Percentiles rank a stretch among this genome's conserved stretches.
Evolutionary conservation across 2,329 filamentous ascomycete genomes (phyloP).

Genomic region (Ceratocystis lukuohia): DNA sequence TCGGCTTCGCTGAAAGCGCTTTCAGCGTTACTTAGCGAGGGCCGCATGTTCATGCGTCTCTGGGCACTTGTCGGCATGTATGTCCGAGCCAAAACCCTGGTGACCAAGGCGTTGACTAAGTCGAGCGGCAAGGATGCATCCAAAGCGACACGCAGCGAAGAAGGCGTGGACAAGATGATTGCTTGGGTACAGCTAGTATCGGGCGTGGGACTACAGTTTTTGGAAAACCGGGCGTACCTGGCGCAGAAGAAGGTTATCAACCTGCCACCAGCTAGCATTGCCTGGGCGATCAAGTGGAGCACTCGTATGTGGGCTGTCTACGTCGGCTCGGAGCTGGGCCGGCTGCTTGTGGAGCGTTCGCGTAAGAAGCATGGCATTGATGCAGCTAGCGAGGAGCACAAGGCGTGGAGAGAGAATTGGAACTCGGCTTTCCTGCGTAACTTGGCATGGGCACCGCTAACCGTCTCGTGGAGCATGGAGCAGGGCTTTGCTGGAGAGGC

Average conservation of each 20-base stretch:
- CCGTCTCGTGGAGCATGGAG: conserved; percentile 68
- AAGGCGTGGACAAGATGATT: conserved; percentile 36
- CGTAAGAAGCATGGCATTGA: conserved; percentile 29
- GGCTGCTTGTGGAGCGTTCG: conserved; percentile 40
- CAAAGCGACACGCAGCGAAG: conserved; percentile 21
- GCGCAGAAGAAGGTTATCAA: conserved; percentile 56
- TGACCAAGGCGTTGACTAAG: conserved; percentile 23
- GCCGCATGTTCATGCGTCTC: conserved; percentile 58
- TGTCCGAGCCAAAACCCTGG: conserved; percentile 46
- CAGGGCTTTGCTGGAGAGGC: conserved; percentile 36
- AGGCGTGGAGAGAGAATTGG: conserved; percentile 39
- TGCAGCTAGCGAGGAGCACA: conserved; percentile 28
- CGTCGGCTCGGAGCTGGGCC: conserved; percentile 60
- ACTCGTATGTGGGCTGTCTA: conserved; percentile 69
- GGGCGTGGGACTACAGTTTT: conserved; percentile 57
- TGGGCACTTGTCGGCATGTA: conserved; percentile 67
- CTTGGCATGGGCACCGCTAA: conserved; percentile 66
- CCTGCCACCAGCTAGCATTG: conserved; percentile 43
- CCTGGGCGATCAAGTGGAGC: conserved; percentile 55
- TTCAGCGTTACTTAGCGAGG: conserved; percentile 53
- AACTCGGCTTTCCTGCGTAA: conserved; percentile 56
- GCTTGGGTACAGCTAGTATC: conserved; percentile 54
- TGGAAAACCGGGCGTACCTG: conserved; percentile 77
- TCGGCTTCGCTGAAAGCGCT: conserved; percentile 43
- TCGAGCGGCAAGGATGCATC: conserved; percentile 20